Percentiles rank a stretch among this genome's conserved stretches.
Conservation (phyloP, 2,329 filamentous ascomycete genomes). For the Venturia pyrina region DNA sequence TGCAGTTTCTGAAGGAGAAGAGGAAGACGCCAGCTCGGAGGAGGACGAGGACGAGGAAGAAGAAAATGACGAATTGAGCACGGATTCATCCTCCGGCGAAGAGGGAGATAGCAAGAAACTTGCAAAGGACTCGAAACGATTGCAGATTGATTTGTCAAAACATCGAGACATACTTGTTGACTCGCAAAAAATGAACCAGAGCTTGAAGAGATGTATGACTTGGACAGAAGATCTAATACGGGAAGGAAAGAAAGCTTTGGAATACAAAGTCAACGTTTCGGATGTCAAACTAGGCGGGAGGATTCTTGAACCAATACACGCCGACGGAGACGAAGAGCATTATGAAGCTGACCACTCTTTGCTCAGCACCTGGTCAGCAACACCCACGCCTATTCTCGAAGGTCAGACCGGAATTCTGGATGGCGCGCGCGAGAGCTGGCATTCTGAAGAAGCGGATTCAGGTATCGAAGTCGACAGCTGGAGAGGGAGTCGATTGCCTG, state of each 20-base stretch:
- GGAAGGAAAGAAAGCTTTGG: constrained; percentile 78
- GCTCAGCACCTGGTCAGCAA: constrained; percentile 7
- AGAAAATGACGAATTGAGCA: constrained; percentile 35
- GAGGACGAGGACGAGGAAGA: constrained; percentile 34
- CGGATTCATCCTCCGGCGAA: constrained; percentile 26
- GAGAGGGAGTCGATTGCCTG: background rate
- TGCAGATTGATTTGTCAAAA: constrained; percentile 77
- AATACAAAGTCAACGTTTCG: constrained; percentile 60
- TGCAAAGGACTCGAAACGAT: constrained; percentile 68
- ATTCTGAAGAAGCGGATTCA: constrained; percentile 7
- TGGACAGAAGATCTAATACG: constrained; percentile 87
- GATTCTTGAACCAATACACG: constrained; percentile 47
- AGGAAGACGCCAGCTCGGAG: constrained; percentile 20
- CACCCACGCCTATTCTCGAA: background rate
- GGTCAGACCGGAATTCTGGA: background rate
- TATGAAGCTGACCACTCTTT: constrained; percentile 3
- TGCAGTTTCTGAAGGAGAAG: constrained; percentile 16
- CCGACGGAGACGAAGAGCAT: constrained; percentile 5
- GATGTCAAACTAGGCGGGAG: constrained; percentile 76
- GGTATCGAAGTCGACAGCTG: constrained; percentile 2
- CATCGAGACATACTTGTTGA: constrained; percentile 83
- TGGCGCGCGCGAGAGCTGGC: constrained; percentile 3
- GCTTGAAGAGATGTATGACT: constrained; percentile 75
- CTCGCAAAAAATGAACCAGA: constrained; percentile 92
- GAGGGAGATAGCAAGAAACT: constrained; percentile 42